Conservation (phyloP, 1,284 basidiomycete species). For the Termitomyces sp. region DNA sequence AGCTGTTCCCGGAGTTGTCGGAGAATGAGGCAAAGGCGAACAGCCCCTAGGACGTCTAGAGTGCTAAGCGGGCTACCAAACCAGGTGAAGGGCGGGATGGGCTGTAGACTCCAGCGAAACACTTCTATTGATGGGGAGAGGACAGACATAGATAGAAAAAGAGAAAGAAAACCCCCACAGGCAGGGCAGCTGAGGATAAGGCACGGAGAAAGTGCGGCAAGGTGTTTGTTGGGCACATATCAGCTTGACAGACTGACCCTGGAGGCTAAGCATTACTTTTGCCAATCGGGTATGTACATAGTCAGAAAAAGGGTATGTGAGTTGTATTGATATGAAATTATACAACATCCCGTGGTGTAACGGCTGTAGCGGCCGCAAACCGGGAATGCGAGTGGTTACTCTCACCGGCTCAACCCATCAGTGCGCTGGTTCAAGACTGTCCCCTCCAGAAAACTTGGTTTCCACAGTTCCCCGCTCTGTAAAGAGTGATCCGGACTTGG, state of each 20-base stretch:
- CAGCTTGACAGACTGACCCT: too few relatives aligned
- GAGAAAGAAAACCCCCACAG: not conserved
- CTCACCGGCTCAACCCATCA: constrained; percentile 55
- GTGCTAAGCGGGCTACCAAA: constrained; percentile 54
- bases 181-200: not conserved
- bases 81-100: constrained; percentile 66
- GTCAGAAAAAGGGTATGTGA: not conserved
- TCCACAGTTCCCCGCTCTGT: constrained; percentile 57
- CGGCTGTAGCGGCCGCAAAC: constrained; percentile 75
- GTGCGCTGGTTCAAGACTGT: constrained; percentile 86
- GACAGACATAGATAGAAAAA: constrained; percentile 24
- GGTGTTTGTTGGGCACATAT: too few relatives aligned
- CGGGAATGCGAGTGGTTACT: constrained; percentile 73
- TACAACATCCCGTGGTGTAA: constrained; percentile 46
- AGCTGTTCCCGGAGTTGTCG: constrained; percentile 59
- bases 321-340: rapidly evolving
- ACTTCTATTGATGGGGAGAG: constrained; percentile 43
- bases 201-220: not conserved
- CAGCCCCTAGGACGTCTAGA: constrained; percentile 59
- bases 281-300: too few relatives aligned
- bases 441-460: constrained; percentile 90
- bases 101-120: constrained; percentile 51
- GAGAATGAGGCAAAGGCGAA: constrained; percentile 63
- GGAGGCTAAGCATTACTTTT: too few relatives aligned
- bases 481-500: constrained; percentile 61